These are phyloP conservation scores for Vaccinium vitisidaea DNA, from an alignment of 148 eudicot species.

Conservation along the genomic window DNA sequence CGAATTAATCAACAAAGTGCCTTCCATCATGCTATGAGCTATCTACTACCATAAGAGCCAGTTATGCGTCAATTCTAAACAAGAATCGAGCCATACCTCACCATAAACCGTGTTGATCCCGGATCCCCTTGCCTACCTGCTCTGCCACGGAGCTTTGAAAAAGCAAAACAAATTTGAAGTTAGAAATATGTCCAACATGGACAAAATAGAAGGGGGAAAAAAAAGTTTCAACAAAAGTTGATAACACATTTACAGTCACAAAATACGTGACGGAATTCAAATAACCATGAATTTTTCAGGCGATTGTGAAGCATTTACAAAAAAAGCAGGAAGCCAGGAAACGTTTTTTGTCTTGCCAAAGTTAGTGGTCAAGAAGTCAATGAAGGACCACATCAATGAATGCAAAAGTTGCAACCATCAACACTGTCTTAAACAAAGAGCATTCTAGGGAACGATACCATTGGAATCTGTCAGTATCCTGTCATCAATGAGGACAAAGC, in stretches of 20 bases:
- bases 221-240: background rate
- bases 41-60: background rate
- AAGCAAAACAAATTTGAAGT: constrained; percentile 14
- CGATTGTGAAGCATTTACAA: background rate
- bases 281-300: background rate
- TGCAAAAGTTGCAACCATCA: background rate
- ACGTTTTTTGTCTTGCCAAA: background rate
- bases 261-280: background rate
- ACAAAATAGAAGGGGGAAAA: background rate
- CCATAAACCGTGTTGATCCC: constrained; percentile 95
- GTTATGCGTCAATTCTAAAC: background rate
- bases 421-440: background rate
- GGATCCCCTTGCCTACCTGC: constrained; percentile 99
- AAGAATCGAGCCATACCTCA: constrained; percentile 51
- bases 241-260: background rate
- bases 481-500: background rate
- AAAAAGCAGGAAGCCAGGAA: background rate
- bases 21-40: background rate
- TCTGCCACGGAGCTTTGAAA: constrained; percentile 89
- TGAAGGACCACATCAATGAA: background rate
- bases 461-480: background rate
- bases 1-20: background rate
- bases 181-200: constrained; percentile 10
- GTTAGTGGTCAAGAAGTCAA: background rate
- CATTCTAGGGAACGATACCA: background rate